Conservation (phyloP, 352 stramenopile species). For the Globisporangium paroecandrum region DNA sequence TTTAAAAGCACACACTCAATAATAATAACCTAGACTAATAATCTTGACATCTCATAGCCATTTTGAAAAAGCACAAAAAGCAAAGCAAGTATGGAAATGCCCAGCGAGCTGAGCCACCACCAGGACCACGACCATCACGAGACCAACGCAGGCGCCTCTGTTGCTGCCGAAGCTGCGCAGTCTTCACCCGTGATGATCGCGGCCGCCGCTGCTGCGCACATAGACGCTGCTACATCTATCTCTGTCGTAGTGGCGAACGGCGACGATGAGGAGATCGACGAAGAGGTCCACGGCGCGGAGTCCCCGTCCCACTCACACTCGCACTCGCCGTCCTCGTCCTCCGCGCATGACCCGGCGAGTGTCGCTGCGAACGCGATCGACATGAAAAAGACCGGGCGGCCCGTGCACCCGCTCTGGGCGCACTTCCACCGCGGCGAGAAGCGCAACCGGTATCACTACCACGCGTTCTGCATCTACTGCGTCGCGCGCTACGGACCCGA, state of each 20-base stretch:
- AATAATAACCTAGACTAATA: no score
- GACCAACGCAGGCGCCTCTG: not conserved
- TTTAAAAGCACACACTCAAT: not conserved
- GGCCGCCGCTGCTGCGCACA: not conserved
- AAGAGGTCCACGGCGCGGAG: not conserved
- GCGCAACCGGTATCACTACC: conserved; percentile 83
- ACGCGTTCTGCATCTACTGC: conserved; percentile 81
- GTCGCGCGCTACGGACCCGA: conserved; percentile 48
- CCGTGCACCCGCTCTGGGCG: conserved; percentile 71
- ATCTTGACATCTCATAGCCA: not conserved
- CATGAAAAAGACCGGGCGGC: conserved; percentile 66
- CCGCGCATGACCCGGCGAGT: not conserved
- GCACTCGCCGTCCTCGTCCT: not conserved
- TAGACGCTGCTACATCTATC: not conserved
- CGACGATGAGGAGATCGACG: not conserved
- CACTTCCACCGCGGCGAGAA: conserved; percentile 85
- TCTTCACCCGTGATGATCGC: not conserved
- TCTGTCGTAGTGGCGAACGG: not conserved
- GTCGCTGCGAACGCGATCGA: conserved; percentile 8
- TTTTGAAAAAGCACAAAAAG: conserved; percentile 1
- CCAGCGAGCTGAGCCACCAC: conserved; percentile 1
- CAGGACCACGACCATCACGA: not conserved
- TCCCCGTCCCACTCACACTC: not conserved
- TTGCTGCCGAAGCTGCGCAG: not conserved
- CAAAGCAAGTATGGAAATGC: not conserved